These are phyloP conservation scores for Neophaeococcomyces aloes DNA, from an alignment of 2,329 filamentous ascomycete species.

Conservation along the genomic window DNA sequence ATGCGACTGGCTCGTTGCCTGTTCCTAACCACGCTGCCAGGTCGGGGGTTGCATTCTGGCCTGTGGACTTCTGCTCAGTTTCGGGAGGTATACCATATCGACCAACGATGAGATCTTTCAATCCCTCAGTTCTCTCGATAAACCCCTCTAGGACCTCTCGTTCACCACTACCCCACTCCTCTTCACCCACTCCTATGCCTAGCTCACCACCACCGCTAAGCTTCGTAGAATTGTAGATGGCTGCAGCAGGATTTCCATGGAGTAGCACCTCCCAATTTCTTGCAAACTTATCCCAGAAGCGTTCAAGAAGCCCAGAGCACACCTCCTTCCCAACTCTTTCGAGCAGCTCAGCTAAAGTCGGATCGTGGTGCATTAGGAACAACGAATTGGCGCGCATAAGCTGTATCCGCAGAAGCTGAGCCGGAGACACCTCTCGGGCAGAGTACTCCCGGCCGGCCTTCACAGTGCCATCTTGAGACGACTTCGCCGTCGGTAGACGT, in stretches of 20 bases:
- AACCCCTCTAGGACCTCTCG: constrained; percentile 88
- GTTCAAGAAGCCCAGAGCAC: constrained; percentile 62
- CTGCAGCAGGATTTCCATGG: constrained; percentile 74
- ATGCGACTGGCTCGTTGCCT: constrained; percentile 54
- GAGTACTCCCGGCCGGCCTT: constrained; percentile 60
- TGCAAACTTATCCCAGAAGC: constrained; percentile 67
- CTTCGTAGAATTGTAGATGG: constrained; percentile 73
- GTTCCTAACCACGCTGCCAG: constrained; percentile 61
- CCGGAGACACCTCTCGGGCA: constrained; percentile 76
- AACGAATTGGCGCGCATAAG: constrained; percentile 69
- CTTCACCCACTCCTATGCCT: constrained; percentile 87
- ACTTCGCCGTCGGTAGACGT: constrained; percentile 45
- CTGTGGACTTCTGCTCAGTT: constrained; percentile 16
- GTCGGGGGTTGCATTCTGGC: constrained; percentile 17
- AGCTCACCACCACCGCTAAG: constrained; percentile 83
- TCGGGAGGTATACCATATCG: constrained; percentile 58
- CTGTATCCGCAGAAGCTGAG: constrained; percentile 66
- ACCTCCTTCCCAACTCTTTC: constrained; percentile 52
- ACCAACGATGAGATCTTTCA: constrained; percentile 79
- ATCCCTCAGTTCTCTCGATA: constrained; percentile 64
- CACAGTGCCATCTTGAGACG: constrained; percentile 29
- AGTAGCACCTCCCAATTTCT: constrained; percentile 75
- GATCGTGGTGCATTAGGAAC: constrained; percentile 80
- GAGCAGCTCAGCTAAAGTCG: constrained; percentile 61
- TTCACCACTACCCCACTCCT: constrained; percentile 88